phyloP scores from a whole-genome alignment of 2,329 filamentous ascomycete species.

The Alternaria sp. region DNA sequence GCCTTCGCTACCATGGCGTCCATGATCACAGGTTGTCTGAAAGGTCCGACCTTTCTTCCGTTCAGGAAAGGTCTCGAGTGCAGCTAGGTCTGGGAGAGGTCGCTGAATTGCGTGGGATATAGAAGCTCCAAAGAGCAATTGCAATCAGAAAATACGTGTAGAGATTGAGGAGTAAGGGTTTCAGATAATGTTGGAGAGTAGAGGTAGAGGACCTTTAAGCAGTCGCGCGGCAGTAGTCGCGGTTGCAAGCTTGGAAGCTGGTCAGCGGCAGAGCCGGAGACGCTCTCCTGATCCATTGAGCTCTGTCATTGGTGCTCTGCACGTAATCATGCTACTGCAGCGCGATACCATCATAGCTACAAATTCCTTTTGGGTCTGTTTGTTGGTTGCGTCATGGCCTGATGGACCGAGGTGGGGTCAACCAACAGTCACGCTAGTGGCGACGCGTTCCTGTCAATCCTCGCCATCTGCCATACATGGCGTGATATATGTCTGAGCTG shows the following conservation, averaged over 20 bases:
- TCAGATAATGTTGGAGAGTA: not conserved
- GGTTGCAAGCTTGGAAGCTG: conserved; percentile 13
- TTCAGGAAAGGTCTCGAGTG: conserved; percentile 10
- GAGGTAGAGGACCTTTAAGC: conserved; percentile 17
- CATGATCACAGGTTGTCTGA: conserved; percentile 23
- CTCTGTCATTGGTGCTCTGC: conserved; percentile 26
- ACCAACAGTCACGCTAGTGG: conserved; percentile 15
- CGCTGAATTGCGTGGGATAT: not conserved
- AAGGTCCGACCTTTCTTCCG: conserved; percentile 11
- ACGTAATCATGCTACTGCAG: conserved; percentile 11
- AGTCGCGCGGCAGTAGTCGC: conserved; percentile 15
- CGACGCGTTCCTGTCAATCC: conserved; percentile 12
- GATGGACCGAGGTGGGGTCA: conserved; percentile 21
- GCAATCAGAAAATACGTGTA: not conserved
- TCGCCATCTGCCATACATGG: not conserved
- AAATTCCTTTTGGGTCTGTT: conserved; percentile 20
- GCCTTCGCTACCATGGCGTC: conserved; percentile 35
- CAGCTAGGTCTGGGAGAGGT: conserved; percentile 4
- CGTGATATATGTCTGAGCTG: not conserved
- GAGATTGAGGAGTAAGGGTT: not conserved
- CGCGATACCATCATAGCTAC: conserved; percentile 32
- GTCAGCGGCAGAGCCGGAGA: conserved; percentile 12
- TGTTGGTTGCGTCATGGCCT: conserved; percentile 20
- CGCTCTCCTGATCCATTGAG: conserved; percentile 27
- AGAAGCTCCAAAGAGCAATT: not conserved